phyloP scores from a whole-genome alignment of 2,329 filamentous ascomycete genomes.

The Clarireedia sp. region DNA sequence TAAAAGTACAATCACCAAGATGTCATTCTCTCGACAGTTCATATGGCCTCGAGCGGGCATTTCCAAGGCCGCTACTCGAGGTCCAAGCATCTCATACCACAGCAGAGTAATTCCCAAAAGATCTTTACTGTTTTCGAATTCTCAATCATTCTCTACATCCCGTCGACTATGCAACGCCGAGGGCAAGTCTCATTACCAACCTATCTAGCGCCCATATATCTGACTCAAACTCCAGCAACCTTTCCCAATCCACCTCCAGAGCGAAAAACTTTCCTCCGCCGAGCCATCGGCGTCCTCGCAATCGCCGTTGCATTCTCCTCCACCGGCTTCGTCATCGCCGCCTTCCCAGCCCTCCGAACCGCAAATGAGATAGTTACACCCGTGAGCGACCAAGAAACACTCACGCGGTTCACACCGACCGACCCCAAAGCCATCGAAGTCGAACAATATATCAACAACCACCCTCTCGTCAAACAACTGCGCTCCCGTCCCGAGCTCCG shows the following conservation, averaged over 20 bases:
- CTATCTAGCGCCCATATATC: too few species aligned
- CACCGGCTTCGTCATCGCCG: constrained; percentile 49
- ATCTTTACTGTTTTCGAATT: neutral
- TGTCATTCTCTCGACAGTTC: constrained; percentile 4
- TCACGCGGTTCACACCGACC: constrained; percentile 53
- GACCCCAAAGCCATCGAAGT: constrained; percentile 49
- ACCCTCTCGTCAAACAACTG: constrained; percentile 65
- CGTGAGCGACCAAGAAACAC: constrained; percentile 64
- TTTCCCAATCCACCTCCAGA: constrained; percentile 3
- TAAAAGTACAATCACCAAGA: neutral
- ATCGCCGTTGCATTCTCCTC: constrained; percentile 41
- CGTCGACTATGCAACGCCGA: neutral
- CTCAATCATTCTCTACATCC: neutral
- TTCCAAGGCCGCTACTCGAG: neutral
- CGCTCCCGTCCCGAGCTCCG: constrained; percentile 57
- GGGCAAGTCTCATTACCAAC: neutral
- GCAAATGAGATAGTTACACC: constrained; percentile 43
- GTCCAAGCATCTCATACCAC: neutral
- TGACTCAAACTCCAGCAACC: neutral
- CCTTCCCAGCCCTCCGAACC: constrained; percentile 42
- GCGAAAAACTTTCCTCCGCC: constrained; percentile 35
- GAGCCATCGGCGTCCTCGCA: constrained; percentile 38
- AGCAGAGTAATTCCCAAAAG: neutral
- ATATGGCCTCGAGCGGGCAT: neutral
- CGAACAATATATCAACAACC: constrained; percentile 65